A percentile compares a stretch with the other conserved stretches of the same genome.
These are phyloP conservation scores for Cydonia oblonga DNA, from an alignment of 331 rosid genomes.

Conservation along the genomic window DNA sequence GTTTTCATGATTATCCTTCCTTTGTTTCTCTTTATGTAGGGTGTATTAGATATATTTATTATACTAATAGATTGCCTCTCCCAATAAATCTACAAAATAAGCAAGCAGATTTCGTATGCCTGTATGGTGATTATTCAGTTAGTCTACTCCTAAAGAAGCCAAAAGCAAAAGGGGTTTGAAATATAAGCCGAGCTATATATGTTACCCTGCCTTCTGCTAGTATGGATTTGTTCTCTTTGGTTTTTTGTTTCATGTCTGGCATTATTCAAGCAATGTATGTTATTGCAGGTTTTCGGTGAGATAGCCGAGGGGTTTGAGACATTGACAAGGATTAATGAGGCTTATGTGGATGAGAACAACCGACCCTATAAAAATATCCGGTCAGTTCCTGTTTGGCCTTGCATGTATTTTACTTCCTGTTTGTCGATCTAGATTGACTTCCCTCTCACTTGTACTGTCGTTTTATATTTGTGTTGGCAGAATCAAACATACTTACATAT, in stretches of 20 bases:
- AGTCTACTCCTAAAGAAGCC: neutral
- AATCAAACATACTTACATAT: slow-evolving; percentile 80
- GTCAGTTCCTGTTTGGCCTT: slow-evolving; percentile 23
- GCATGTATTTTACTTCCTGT: neutral
- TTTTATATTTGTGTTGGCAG: slow-evolving; percentile 35
- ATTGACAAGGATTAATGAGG: slow-evolving; percentile 83
- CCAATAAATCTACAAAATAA: neutral
- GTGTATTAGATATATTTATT: neutral
- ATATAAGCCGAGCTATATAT: neutral
- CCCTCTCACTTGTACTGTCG: neutral
- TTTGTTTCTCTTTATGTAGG: neutral
- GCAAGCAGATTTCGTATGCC: neutral
- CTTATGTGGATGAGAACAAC: slow-evolving; percentile 73
- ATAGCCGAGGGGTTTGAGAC: slow-evolving; percentile 90
- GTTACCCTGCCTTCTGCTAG: neutral
- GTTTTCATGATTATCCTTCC: neutral
- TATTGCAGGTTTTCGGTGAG: slow-evolving; percentile 78
- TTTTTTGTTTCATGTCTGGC: neutral
- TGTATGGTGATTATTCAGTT: neutral
- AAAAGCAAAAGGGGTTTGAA: neutral
- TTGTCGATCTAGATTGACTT: neutral
- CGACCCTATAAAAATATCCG: slow-evolving; percentile 84
- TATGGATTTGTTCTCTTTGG: neutral
- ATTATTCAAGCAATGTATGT: neutral
- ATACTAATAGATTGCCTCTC: neutral